phyloP scores from a whole-genome alignment of 1,284 basidiomycete genomes.

The Cystobasidium pallidum region DNA sequence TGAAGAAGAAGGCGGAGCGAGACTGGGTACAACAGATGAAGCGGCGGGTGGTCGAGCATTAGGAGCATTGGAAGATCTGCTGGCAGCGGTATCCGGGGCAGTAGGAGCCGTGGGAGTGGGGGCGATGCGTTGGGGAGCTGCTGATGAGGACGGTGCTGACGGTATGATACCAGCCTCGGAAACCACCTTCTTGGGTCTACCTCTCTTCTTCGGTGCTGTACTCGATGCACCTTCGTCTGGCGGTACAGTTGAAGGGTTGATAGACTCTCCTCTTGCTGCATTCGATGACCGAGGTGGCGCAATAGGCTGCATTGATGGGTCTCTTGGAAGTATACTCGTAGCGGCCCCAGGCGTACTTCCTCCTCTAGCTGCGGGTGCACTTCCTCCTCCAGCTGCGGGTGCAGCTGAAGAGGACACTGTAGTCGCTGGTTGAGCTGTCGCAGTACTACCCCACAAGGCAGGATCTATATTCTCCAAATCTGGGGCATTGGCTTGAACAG shows the following conservation, averaged over 20 bases:
- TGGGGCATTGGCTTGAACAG: not conserved
- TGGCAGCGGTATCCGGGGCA: not conserved
- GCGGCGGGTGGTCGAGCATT: not conserved
- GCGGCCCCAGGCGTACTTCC: not conserved
- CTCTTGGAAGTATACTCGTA: constrained; percentile 10
- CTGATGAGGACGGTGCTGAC: not conserved
- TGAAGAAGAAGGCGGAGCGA: not conserved
- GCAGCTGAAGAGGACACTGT: not conserved
- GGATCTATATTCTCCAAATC: constrained; percentile 31
- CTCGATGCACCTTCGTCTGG: not conserved
- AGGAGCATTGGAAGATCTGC: not conserved
- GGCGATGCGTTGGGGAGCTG: not conserved
- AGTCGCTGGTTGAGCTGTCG: not conserved
- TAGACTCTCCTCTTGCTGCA: constrained; percentile 4
- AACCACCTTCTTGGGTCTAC: constrained; percentile 23
- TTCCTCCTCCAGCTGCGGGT: not conserved
- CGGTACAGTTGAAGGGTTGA: not conserved
- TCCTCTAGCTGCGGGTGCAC: not conserved
- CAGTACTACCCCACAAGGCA: not conserved
- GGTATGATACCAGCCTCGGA: constrained; percentile 1
- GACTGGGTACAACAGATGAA: not conserved
- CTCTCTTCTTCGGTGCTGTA: constrained; percentile 9
- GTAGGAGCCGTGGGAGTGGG: not conserved
- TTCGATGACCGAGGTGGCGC: not conserved
- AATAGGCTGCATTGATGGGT: constrained; percentile 16